Base-by-base conservation (phyloP, 768 basidiomycete species). In the Panus rudis region DNA sequence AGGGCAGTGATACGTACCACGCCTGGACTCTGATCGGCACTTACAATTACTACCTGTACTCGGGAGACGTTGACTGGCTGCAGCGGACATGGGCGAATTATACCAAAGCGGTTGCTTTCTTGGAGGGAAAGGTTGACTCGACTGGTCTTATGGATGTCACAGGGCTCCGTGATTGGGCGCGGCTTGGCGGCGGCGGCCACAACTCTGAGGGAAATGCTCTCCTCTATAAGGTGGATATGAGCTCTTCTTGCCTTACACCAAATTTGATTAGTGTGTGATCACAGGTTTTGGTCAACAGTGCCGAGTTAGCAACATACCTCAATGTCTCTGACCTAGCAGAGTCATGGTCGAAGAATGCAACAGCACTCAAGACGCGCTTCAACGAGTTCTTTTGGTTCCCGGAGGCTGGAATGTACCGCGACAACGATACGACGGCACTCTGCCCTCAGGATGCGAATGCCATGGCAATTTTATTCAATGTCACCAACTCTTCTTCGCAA, bases 21-120 rank as follows among this genome's bases (percentile, higher is more conserved):
- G 67, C 66, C 17, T 79, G 76, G 76, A 78, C 77, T 14, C 61
- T 80, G 20, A 73, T 80, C 47, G 77, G 78, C n/a, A 70, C 54
- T 42, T 51, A 78, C 55, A 79, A 78, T 53, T 80, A 80, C 55
- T 72, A 65, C 47, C 54, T 77, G 4, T 80, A 70, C 51, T 70
- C 73, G 1, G 78, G 77, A 0, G 77, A 80, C 52, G 55, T 49
- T 3, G 67, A 51, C 0, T 79, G 76, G 76, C 50, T 78, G n/a
- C 47, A 68, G 45, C 56, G 38, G 5, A 59, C 75, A 3, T 80
- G 77, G 75, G 43, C 66, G 21, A 78, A 78, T 52, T 77, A 75
- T 49, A 78, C 76, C 4, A 72, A 69, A 44, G 78, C 77, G 0
- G 71, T 78, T 1, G 66, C 64, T 4, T 80, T 72, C 52, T 58